Conservation (phyloP, 331 rosid species). For the Erythrophleum ivorense region DNA sequence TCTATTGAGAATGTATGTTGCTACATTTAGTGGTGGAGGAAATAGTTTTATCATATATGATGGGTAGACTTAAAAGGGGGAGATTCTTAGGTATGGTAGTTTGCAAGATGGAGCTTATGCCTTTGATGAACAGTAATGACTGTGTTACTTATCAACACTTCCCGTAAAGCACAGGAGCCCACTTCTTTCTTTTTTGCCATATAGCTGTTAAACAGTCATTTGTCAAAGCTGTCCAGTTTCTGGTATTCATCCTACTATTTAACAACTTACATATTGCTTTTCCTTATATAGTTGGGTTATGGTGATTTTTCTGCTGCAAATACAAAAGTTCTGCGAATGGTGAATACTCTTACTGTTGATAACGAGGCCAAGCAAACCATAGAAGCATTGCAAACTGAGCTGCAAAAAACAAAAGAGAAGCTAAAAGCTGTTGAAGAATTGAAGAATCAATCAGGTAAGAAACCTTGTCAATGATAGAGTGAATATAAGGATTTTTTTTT, state of each 20-base stretch:
- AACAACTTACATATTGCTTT: slow-evolving; percentile 23
- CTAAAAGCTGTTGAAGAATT: slow-evolving; percentile 93
- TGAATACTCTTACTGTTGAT: slow-evolving; percentile 87
- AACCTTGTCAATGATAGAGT: slow-evolving; percentile 26
- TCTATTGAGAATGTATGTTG: slow-evolving; percentile 9
- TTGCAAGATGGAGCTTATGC: not conserved
- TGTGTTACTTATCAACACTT: not conserved
- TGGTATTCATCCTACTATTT: slow-evolving; percentile 37
- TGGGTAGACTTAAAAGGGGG: not conserved
- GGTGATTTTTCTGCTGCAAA: slow-evolving; percentile 64
- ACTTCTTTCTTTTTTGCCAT: slow-evolving; percentile 14
- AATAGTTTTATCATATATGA: not conserved
- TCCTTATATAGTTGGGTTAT: slow-evolving; percentile 53
- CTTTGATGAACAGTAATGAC: not conserved
- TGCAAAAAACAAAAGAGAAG: slow-evolving; percentile 90
- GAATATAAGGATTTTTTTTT: not conserved
- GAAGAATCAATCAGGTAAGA: slow-evolving; percentile 79
- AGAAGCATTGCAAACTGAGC: slow-evolving; percentile 78
- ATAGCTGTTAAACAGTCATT: slow-evolving; percentile 24
- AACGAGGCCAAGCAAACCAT: slow-evolving; percentile 95
- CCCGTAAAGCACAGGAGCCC: not conserved
- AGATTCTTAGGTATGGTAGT: not conserved
- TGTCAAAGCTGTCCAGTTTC: slow-evolving; percentile 31
- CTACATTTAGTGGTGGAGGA: not conserved
- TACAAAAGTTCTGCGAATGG: slow-evolving; percentile 75